Percentiles rank a stretch among this genome's conserved stretches.
Conservation (phyloP, 495 filamentous ascomycete species). For the Talaromyces borbonicus region DNA sequence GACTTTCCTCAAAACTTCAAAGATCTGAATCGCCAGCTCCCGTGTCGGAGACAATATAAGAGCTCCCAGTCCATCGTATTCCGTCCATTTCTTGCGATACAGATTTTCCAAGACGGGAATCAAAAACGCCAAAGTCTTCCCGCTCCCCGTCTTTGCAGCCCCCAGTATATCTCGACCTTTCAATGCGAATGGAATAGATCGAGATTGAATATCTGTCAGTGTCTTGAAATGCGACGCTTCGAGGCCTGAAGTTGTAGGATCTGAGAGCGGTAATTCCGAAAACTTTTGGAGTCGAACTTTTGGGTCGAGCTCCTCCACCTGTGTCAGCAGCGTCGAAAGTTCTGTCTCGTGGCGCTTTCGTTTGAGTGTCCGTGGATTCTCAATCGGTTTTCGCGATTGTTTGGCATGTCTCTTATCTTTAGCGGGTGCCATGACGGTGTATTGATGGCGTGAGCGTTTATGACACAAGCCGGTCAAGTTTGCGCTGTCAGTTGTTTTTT, state of each 20-base stretch:
- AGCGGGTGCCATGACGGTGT: constrained; percentile 2
- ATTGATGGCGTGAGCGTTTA: no score
- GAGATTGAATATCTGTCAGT: constrained; percentile 84
- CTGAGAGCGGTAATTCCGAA: constrained; percentile 76
- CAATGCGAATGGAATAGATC: constrained; percentile 74
- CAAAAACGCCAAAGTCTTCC: constrained; percentile 92
- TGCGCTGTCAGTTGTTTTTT: no score
- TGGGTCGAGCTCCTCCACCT: constrained; percentile 43
- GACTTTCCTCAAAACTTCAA: constrained; percentile 86
- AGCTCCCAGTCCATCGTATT: constrained; percentile 83
- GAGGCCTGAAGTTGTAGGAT: constrained; percentile 70
- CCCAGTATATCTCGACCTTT: constrained; percentile 87
- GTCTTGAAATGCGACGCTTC: constrained; percentile 80
- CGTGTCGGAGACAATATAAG: constrained; percentile 90
- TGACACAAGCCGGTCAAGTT: no score
- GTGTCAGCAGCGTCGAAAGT: constrained; percentile 33
- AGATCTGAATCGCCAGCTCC: constrained; percentile 94
- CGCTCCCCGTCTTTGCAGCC: constrained; percentile 92
- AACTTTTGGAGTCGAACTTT: constrained; percentile 44
- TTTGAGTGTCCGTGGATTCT: constrained; percentile 41
- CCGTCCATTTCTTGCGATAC: constrained; percentile 83
- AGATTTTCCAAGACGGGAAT: constrained; percentile 89
- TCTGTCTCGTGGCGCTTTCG: constrained; percentile 48
- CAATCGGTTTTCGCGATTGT: background rate
- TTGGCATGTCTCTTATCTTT: background rate